Percentiles rank a stretch among this genome's conserved stretches.
phyloP scores from a whole-genome alignment of 208 protist species.

The Novymonas esmeraldas region DNA sequence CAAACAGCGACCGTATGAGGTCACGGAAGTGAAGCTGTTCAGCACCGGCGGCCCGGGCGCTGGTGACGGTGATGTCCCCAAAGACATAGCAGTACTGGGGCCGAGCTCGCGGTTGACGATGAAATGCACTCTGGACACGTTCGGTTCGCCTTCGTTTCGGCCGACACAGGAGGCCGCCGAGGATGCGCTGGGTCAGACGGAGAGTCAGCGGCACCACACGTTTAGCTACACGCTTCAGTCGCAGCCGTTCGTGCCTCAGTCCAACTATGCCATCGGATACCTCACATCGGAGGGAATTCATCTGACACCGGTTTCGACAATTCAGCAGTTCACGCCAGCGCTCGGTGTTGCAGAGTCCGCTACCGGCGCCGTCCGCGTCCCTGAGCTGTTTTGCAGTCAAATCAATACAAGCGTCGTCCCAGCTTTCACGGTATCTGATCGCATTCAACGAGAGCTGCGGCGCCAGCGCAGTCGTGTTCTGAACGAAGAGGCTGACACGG shows the following conservation, averaged over 20 bases:
- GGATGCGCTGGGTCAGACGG: constrained; percentile 21
- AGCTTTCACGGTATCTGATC: constrained; percentile 55
- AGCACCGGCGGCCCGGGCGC: constrained; percentile 36
- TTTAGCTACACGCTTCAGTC: constrained; percentile 78
- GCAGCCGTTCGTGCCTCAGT: constrained; percentile 65
- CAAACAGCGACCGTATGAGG: constrained; percentile 74
- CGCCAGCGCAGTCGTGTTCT: constrained; percentile 78
- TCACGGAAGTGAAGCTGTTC: constrained; percentile 62
- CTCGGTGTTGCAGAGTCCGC: constrained; percentile 9
- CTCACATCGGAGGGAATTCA: constrained; percentile 62
- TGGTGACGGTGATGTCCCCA: neutral
- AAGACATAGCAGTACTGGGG: constrained; percentile 28
- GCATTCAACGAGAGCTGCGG: constrained; percentile 67
- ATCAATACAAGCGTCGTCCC: constrained; percentile 33
- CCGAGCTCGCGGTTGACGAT: constrained; percentile 71
- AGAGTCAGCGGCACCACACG: constrained; percentile 30
- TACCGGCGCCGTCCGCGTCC: constrained; percentile 35
- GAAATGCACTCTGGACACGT: constrained; percentile 74
- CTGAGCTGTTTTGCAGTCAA: constrained; percentile 45
- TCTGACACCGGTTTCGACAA: constrained; percentile 65
- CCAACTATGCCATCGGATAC: constrained; percentile 71
- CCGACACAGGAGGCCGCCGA: neutral
- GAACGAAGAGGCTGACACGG: constrained; percentile 61
- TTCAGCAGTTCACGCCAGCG: constrained; percentile 45
- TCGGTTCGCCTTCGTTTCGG: constrained; percentile 71